Evolutionary conservation across 2,329 filamentous ascomycete species (phyloP).

Genomic region (Fusarium sp.): DNA sequence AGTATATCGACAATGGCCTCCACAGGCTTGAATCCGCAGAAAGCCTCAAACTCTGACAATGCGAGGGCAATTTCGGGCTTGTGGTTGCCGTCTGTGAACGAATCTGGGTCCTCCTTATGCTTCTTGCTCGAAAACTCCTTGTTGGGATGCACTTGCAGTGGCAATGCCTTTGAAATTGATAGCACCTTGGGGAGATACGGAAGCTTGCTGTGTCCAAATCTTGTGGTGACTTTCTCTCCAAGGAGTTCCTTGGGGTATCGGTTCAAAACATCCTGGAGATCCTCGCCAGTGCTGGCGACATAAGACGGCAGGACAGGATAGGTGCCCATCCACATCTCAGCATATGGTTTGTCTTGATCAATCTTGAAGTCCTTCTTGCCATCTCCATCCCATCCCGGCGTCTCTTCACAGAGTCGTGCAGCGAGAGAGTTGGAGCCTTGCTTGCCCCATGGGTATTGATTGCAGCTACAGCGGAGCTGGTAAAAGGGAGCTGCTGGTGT

Average conservation of each 20-base stretch:
- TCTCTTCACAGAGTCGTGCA: slow-evolving; percentile 70
- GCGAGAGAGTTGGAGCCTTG: slow-evolving; percentile 71
- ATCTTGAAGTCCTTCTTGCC: slow-evolving; percentile 62
- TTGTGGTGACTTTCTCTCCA: slow-evolving; percentile 67
- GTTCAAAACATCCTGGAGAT: slow-evolving; percentile 71
- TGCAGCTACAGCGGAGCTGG: slow-evolving; percentile 57
- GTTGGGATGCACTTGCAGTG: slow-evolving; percentile 78
- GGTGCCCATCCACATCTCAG: slow-evolving; percentile 79
- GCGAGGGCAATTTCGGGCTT: slow-evolving; percentile 84
- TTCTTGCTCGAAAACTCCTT: slow-evolving; percentile 71
- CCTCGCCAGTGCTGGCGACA: slow-evolving; percentile 68
- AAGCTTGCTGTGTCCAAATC: slow-evolving; percentile 68
- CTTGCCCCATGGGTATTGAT: slow-evolving; percentile 77
- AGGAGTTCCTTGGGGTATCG: slow-evolving; percentile 69
- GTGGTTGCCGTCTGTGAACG: slow-evolving; percentile 78
- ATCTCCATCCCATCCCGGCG: slow-evolving; percentile 57
- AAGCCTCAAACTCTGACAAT: slow-evolving; percentile 75
- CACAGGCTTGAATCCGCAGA: slow-evolving; percentile 77
- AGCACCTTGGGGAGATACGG: slow-evolving; percentile 80
- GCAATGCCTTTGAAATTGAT: slow-evolving; percentile 78
- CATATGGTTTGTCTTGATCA: slow-evolving; percentile 70
- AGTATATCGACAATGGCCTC: slow-evolving; percentile 67
- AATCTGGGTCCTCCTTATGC: slow-evolving; percentile 69
- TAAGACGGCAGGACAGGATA: slow-evolving; percentile 76
- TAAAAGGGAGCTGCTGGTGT: slow-evolving; percentile 49